Base-by-base conservation (phyloP, 352 stramenopile species). In the Globisporangium mamillatum region DNA sequence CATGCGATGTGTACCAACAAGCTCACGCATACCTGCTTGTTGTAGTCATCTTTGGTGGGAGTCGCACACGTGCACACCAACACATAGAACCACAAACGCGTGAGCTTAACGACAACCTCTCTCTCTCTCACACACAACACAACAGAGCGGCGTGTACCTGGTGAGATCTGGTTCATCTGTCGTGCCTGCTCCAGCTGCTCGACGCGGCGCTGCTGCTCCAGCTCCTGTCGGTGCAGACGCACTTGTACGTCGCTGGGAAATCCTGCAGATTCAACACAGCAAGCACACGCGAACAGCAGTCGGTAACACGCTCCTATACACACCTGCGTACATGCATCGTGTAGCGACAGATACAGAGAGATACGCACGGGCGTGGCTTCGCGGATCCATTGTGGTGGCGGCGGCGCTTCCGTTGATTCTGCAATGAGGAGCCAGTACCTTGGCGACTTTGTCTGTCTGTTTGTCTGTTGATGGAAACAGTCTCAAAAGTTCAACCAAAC, bases 141-240 rank as follows among this genome's bases (percentile, higher is more conserved):
- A 41, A 56, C 10, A 25, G 0, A 18, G 8, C 50, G 62, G 27
- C 57, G 12, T 65, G 58, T 29, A 86, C 78, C 74, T 60, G 67
- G 55, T 0, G 74, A 80, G 58, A 86, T 86, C 48, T 83, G 69
- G 57, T 79, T 77, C 50, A 64, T 71, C 54, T 79, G 74, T n/a
- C 78, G 67, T 14, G 78, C 78, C 44, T 71, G 74, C 66, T 83
- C 76, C 32, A 86, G 68, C 58, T 80, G 72, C 61, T 82, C 68
- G 27, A 73, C 62, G 10, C 77, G 74, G 44, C 78, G 74, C 52
- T 82, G 76, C 22, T 74, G 69, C 57, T 56, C 68, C 41, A 62
- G 53, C 44, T 81, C 78, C 22, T 82, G 76, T 22, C 76, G 72
- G 36, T 71, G 66, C 50, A 71, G 38, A 6, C 66, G 58, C 59